Evolutionary conservation across 2,329 filamentous ascomycete genomes (phyloP).

Genomic region (Fusarium secorum): DNA sequence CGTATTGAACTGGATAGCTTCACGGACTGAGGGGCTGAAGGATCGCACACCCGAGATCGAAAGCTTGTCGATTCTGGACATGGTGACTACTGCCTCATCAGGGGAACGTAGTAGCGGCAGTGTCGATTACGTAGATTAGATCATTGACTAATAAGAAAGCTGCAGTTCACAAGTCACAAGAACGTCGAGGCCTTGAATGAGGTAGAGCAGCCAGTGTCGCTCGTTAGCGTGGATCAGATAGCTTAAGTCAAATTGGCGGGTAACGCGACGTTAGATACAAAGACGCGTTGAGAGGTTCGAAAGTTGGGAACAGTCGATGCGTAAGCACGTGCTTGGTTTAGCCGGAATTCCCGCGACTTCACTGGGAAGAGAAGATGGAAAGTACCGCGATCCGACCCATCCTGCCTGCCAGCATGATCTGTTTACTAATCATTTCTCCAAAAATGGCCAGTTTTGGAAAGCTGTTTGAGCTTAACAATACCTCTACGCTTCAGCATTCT

Average conservation of each 20-base stretch:
- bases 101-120: not conserved
- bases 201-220: not conserved
- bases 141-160: not conserved
- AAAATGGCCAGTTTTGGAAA: not conserved
- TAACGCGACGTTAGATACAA: constrained; percentile 25
- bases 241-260: not conserved
- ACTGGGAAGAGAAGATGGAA: not conserved
- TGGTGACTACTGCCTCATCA: constrained; percentile 43
- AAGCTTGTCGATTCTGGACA: constrained; percentile 89
- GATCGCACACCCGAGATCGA: constrained; percentile 85
- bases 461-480: not conserved
- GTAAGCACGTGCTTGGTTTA: constrained; percentile 26
- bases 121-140: not conserved
- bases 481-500: not conserved
- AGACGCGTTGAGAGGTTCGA: constrained; percentile 22
- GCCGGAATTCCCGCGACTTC: constrained; percentile 6
- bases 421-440: constrained; percentile 29
- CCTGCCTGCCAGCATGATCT: not conserved
- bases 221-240: constrained; percentile 13
- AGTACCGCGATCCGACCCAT: not conserved
- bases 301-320: constrained; percentile 7
- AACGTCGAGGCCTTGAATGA: not conserved
- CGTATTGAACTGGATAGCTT: constrained; percentile 87
- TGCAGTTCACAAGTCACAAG: not conserved
- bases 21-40: constrained; percentile 77